Evolutionary conservation across 2,329 filamentous ascomycete genomes (phyloP).

Genomic region (Ascochyta rabiei): DNA sequence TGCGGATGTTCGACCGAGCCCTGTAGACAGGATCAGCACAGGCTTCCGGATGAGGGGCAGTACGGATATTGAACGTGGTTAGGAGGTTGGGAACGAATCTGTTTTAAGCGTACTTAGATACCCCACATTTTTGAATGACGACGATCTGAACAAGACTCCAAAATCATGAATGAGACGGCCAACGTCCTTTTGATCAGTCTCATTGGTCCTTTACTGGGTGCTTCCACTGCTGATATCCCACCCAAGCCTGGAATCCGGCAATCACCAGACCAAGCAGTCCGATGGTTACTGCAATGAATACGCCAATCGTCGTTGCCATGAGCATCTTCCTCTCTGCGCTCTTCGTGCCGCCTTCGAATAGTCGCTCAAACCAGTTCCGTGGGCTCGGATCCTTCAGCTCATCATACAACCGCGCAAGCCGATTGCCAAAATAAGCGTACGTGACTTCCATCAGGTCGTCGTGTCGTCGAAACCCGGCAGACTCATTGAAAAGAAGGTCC

Average conservation of each 20-base stretch:
- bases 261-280: slow-evolving; percentile 33
- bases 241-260: slow-evolving; percentile 39
- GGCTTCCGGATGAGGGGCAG: slow-evolving; percentile 44
- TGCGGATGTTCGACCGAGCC: slow-evolving; percentile 22
- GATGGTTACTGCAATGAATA: slow-evolving; percentile 37
- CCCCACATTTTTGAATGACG: background rate
- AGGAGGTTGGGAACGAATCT: background rate
- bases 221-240: slow-evolving; percentile 43
- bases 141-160: background rate
- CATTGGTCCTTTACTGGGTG: slow-evolving; percentile 25
- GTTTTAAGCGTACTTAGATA: background rate
- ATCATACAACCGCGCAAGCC: slow-evolving; percentile 27
- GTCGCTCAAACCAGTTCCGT: slow-evolving; percentile 27
- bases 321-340: slow-evolving; percentile 39
- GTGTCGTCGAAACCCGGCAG: slow-evolving; percentile 8
- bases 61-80: slow-evolving; percentile 33
- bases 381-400: slow-evolving; percentile 34
- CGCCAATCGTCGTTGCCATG: slow-evolving; percentile 40
- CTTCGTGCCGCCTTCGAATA: slow-evolving; percentile 14
- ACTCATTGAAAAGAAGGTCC: slow-evolving; percentile 1
- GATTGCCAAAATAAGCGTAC: slow-evolving; percentile 36
- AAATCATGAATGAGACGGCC: too few relatives aligned
- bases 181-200: background rate
- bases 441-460: slow-evolving; percentile 23
- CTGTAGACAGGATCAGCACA: slow-evolving; percentile 39